phyloP scores from a whole-genome alignment of 2,329 filamentous ascomycete genomes.

The Pyrenochaeta sp. region DNA sequence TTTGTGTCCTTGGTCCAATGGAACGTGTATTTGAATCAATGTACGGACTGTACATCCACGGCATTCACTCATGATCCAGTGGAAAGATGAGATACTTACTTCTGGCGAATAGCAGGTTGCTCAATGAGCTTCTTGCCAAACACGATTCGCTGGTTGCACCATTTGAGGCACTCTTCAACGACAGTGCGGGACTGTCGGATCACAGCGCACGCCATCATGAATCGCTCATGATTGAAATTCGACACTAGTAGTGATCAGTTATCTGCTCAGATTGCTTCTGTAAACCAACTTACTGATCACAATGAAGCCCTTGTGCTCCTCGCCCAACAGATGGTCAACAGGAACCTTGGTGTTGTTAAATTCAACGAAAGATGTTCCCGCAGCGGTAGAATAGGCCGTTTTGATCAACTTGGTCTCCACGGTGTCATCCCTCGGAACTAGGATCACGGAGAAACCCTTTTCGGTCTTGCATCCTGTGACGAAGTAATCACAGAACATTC shows the following conservation, averaged over 20 bases:
- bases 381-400: conserved; percentile 80
- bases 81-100: conserved; percentile 64
- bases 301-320: conserved; percentile 85
- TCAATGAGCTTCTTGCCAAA: conserved; percentile 84
- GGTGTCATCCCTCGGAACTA: conserved; percentile 76
- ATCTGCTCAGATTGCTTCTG: not conserved
- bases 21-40: too few species aligned
- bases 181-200: conserved; percentile 72
- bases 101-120: conserved; percentile 81
- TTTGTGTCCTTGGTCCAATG: not conserved
- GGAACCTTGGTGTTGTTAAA: conserved; percentile 90
- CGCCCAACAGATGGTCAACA: conserved; percentile 76
- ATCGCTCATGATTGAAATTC: conserved; percentile 90
- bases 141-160: conserved; percentile 85
- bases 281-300: conserved; percentile 64
- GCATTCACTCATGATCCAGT: not conserved
- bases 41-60: too few species aligned
- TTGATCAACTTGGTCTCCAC: conserved; percentile 81
- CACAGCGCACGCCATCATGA: conserved; percentile 73
- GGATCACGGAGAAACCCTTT: conserved; percentile 78
- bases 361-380: conserved; percentile 80
- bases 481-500: conserved; percentile 82
- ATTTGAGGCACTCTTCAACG: conserved; percentile 85
- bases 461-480: conserved; percentile 80
- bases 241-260: conserved; percentile 54